Percentiles rank a stretch among this genome's conserved stretches.
phyloP scores from a whole-genome alignment of 345 rosid species.

The Excoecaria agallocha region DNA sequence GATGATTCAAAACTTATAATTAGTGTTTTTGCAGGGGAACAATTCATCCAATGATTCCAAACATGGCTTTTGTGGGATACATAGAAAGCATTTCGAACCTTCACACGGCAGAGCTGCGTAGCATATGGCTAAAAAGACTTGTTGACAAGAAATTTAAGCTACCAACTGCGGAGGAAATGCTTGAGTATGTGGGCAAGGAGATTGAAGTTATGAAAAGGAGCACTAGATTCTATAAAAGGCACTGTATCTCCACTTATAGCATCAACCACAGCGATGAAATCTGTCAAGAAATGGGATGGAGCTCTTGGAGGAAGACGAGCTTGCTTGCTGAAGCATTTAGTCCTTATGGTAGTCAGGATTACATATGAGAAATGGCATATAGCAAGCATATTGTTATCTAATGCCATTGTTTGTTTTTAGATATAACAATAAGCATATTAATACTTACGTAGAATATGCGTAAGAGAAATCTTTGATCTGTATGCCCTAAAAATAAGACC shows the following conservation, averaged over 20 bases:
- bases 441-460: neutral
- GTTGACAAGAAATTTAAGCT: slow-evolving; percentile 57
- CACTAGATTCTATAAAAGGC: slow-evolving; percentile 73
- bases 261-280: slow-evolving; percentile 80
- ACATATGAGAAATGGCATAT: slow-evolving; percentile 17
- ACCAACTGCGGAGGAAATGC: slow-evolving; percentile 64
- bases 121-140: slow-evolving; percentile 65
- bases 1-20: neutral
- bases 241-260: slow-evolving; percentile 87
- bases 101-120: slow-evolving; percentile 73
- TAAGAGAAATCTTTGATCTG: neutral
- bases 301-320: slow-evolving; percentile 61
- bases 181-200: slow-evolving; percentile 52
- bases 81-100: slow-evolving; percentile 74
- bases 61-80: slow-evolving; percentile 74
- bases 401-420: neutral
- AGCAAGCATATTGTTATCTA: neutral
- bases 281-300: slow-evolving; percentile 81
- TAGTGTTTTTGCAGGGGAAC: slow-evolving; percentile 53
- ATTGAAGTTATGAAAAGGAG: slow-evolving; percentile 54
- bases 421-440: neutral
- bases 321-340: slow-evolving; percentile 70
- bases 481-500: neutral
- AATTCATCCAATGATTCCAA: slow-evolving; percentile 76
- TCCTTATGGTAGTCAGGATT: slow-evolving; percentile 67